Percentiles rank a stretch among this genome's conserved stretches.
Conservation (phyloP, 805 yeast species). For the Kluyveromyces dobzhanskii region DNA sequence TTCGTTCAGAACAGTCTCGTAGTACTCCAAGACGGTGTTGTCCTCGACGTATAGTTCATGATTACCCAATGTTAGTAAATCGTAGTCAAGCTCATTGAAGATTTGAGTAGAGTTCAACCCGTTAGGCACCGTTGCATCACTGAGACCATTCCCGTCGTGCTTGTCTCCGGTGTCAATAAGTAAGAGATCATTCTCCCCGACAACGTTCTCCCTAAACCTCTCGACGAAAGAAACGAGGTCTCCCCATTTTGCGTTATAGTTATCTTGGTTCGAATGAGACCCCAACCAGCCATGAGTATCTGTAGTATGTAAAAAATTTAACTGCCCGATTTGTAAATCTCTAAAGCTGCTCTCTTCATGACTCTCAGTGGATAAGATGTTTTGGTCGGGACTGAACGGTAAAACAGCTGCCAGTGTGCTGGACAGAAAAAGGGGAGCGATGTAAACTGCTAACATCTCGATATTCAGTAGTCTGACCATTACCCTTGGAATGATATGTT, state of each 20-base stretch:
- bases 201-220: conserved; percentile 35
- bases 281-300: conserved; percentile 97
- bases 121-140: conserved; percentile 69
- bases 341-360: conserved; percentile 21
- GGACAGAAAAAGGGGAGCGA: too few species aligned
- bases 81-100: conserved; percentile 60
- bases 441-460: too few species aligned
- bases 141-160: conserved; percentile 88
- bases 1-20: conserved; percentile 41
- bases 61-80: conserved; percentile 78
- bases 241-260: conserved; percentile 86
- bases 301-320: conserved; percentile 88
- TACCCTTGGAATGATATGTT: too few species aligned
- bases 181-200: conserved; percentile 50
- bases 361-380: not conserved
- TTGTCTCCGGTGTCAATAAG: conserved; percentile 87
- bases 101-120: conserved; percentile 57
- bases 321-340: conserved; percentile 55
- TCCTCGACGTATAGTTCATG: conserved; percentile 76
- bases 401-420: not conserved
- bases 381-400: not conserved
- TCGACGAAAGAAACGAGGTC: conserved; percentile 66
- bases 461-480: too few species aligned
- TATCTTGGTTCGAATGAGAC: conserved; percentile 75
- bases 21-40: conserved; percentile 58